Evolutionary conservation across 2,329 filamentous ascomycete species (phyloP), one percentile per base, ranked within the genome.

Genomic region (Falciphora oryzae): DNA sequence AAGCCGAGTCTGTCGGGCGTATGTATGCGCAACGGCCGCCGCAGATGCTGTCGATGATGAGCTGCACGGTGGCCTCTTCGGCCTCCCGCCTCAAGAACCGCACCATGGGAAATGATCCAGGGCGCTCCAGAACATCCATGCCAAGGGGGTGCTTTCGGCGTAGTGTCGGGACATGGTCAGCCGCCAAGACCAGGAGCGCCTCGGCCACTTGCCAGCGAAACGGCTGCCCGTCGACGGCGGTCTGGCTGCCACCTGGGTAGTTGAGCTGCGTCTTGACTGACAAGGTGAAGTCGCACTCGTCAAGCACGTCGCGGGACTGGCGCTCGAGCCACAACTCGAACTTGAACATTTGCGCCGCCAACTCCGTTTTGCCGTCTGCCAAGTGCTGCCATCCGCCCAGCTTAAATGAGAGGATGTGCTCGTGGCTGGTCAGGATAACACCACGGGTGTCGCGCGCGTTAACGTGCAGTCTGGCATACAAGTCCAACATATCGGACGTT

Each of bases 361-460:
- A 74, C 0, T 72, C 63, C 0, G 77, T 64, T 2, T 78, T 73
- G 1, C 73, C 72, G 59, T 88, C 82, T 0, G 80, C 79, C 0
- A 89, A 71, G 1, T 79, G 78, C 67, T 90, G 85, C 0, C 85
- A 70, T 0, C 85, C 85, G 65, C 85, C 86, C 2, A 90, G 76
- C 69, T 83, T 84, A 71, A 89, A 89, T 0, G 88, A 90, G 7
- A 91, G 74, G 0, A 87, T 76, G 66, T 90, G 85, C 64, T 90
- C 88, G 0, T 88, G 88, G 1, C 87, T 78, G 0, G 81, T 79
- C 0, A 91, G 73, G 28, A 91, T 78, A 0, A 90, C 73, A 0
- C 86, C 87, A 0, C 75, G 75, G 0, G 69, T 69, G 5, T 57
- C 14, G 1, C 72, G 69, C 25, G 76, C 72, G 25, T 83, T 77